Conservation (phyloP, 1,139 yeast genomes). For the Spathaspora sp. region DNA sequence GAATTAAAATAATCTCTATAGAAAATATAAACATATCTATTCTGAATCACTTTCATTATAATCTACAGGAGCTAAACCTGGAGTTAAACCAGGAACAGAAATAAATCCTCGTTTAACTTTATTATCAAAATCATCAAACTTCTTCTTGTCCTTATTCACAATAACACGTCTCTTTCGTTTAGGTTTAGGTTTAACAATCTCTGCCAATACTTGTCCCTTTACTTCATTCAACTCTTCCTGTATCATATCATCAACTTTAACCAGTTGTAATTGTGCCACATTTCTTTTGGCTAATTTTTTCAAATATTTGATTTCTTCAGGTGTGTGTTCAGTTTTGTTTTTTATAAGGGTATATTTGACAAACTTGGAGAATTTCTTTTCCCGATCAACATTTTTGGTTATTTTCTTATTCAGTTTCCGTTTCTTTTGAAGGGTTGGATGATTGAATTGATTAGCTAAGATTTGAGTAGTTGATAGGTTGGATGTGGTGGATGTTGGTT, state of each 20-base stretch:
- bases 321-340: conserved; percentile 32
- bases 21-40: conserved; percentile 5
- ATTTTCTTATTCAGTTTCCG: conserved; percentile 34
- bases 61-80: conserved; percentile 90
- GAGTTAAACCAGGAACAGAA: conserved; percentile 74
- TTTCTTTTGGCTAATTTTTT: conserved; percentile 51
- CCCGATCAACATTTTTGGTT: conserved; percentile 32
- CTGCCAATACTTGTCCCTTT: conserved; percentile 37
- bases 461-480: conserved; percentile 22
- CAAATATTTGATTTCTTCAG: conserved; percentile 49
- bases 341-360: conserved; percentile 54
- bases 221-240: conserved; percentile 46
- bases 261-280: conserved; percentile 42
- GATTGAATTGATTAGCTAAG: conserved; percentile 15
- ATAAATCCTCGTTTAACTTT: conserved; percentile 44
- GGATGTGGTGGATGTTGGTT: conserved; percentile 10
- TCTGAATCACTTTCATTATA: conserved; percentile 49
- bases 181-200: conserved; percentile 21
- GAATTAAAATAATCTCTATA: conserved; percentile 35
- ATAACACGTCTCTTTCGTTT: conserved; percentile 25
- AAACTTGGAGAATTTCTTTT: conserved; percentile 42
- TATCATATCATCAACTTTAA: conserved; percentile 41
- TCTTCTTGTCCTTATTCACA: background rate
- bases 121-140: conserved; percentile 37
- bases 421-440: conserved; percentile 15